A percentile compares a stretch with the other conserved stretches of the same genome.
These are phyloP conservation scores for Aquanectria penicillioides DNA, from an alignment of 2,329 filamentous ascomycete species.

Conservation along the genomic window DNA sequence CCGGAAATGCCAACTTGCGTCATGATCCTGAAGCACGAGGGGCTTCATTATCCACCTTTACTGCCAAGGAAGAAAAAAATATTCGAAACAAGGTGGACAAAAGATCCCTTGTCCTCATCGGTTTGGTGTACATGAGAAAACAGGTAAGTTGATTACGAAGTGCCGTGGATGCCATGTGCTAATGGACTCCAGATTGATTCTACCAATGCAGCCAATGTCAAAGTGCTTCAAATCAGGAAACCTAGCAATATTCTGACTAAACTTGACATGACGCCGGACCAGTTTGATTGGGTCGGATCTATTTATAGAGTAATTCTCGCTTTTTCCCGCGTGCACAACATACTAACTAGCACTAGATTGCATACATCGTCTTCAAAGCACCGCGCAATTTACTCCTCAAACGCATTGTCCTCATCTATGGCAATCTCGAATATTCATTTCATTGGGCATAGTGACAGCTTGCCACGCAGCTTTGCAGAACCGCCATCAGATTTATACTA, in stretches of 20 bases:
- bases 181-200: slow-evolving; percentile 44
- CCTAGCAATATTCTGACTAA: slow-evolving; percentile 17
- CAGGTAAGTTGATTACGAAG: slow-evolving; percentile 22
- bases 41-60: slow-evolving; percentile 51
- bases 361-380: slow-evolving; percentile 52
- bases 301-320: background rate
- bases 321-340: slow-evolving; percentile 23
- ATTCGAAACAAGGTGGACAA: slow-evolving; percentile 54
- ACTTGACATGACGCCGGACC: slow-evolving; percentile 13
- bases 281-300: slow-evolving; percentile 19
- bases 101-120: slow-evolving; percentile 50
- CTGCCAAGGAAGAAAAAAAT: slow-evolving; percentile 48
- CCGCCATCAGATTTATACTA: slow-evolving; percentile 5
- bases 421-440: slow-evolving; percentile 19
- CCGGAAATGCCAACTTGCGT: background rate
- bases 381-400: slow-evolving; percentile 52
- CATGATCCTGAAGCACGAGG: background rate
- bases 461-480: slow-evolving; percentile 18
- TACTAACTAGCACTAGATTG: slow-evolving; percentile 48
- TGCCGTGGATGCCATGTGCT: background rate
- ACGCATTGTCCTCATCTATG: slow-evolving; percentile 9
- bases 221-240: slow-evolving; percentile 53
- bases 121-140: slow-evolving; percentile 54
- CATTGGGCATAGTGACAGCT: slow-evolving; percentile 49
- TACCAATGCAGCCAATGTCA: slow-evolving; percentile 52